Percentiles rank a stretch among this genome's conserved stretches.
These are phyloP conservation scores for Schizophyllum amplum DNA, from an alignment of 1,284 basidiomycete species.

Conservation along the genomic window DNA sequence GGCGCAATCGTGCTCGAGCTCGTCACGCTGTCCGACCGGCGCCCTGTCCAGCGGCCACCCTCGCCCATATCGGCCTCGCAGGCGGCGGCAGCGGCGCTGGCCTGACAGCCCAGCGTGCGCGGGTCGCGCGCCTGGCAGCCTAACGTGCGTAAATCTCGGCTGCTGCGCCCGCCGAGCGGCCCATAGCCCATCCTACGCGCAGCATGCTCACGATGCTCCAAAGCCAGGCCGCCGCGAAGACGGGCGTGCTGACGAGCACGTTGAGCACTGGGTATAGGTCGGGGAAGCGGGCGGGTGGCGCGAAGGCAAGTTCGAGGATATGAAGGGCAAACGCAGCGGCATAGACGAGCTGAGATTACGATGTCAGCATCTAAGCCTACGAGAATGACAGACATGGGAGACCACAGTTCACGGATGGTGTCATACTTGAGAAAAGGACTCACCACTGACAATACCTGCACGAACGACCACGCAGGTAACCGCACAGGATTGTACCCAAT, in stretches of 20 bases:
- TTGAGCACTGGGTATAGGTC: constrained; percentile 85
- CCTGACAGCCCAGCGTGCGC: not conserved
- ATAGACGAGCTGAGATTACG: constrained; percentile 46
- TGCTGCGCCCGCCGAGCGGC: not conserved
- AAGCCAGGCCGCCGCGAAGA: constrained; percentile 68
- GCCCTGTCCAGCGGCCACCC: not conserved
- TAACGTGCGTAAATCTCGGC: not conserved
- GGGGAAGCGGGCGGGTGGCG: constrained; percentile 69
- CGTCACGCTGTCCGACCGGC: not conserved
- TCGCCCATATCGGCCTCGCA: not conserved
- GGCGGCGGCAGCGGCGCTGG: too few relatives aligned
- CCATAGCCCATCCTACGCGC: constrained; percentile 55
- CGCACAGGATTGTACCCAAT: constrained; percentile 69
- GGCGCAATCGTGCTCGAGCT: not conserved
- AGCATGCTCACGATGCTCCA: constrained; percentile 71
- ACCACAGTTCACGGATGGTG: not conserved
- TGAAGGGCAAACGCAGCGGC: constrained; percentile 50
- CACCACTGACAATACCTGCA: constrained; percentile 57
- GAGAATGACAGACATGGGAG: too few relatives aligned
- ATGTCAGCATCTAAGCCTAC: not conserved
- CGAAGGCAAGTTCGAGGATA: constrained; percentile 49
- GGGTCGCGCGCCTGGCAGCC: not conserved
- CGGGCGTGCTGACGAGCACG: constrained; percentile 72
- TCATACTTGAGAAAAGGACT: constrained; percentile 17
- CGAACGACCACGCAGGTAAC: constrained; percentile 30